Conservation (phyloP, 1,284 basidiomycete genomes). For the Xerocomus minutiporus region DNA sequence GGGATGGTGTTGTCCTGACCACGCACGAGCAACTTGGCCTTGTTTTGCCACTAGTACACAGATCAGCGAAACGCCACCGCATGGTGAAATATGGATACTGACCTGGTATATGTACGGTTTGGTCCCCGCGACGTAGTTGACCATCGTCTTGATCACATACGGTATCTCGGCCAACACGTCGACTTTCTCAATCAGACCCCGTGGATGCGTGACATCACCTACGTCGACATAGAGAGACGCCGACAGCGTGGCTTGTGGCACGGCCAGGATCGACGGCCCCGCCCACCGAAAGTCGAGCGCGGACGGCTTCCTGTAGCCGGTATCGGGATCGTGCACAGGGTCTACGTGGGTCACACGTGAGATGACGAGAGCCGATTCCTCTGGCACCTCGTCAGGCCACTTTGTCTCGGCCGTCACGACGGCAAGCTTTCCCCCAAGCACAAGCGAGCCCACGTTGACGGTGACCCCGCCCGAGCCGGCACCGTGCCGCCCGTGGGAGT, state of each 20-base stretch:
- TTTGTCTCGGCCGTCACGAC: constrained; percentile 69
- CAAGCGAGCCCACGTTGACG: constrained; percentile 83
- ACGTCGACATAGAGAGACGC: constrained; percentile 55
- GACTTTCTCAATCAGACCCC: constrained; percentile 93
- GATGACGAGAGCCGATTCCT: constrained; percentile 45
- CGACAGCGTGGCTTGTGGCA: constrained; percentile 51
- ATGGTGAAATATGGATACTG: background rate
- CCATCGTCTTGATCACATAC: constrained; percentile 81
- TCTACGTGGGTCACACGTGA: constrained; percentile 71
- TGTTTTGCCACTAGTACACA: constrained; percentile 77
- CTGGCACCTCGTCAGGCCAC: constrained; percentile 56
- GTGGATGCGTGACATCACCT: constrained; percentile 50
- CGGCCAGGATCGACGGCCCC: constrained; percentile 56
- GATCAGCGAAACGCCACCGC: background rate
- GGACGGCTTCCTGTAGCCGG: constrained; percentile 77
- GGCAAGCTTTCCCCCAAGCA: constrained; percentile 72
- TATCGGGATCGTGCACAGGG: constrained; percentile 62
- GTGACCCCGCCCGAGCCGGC: constrained; percentile 73
- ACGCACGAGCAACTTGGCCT: constrained; percentile 62
- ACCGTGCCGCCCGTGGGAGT: constrained; percentile 70
- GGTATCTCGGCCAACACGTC: constrained; percentile 97
- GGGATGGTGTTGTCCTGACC: constrained; percentile 53
- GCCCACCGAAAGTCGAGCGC: constrained; percentile 78
- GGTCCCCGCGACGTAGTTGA: constrained; percentile 87
- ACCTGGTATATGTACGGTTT: constrained; percentile 94